Conservation (phyloP, 176 grass and related monocot genomes). For the Musa beccarii region DNA sequence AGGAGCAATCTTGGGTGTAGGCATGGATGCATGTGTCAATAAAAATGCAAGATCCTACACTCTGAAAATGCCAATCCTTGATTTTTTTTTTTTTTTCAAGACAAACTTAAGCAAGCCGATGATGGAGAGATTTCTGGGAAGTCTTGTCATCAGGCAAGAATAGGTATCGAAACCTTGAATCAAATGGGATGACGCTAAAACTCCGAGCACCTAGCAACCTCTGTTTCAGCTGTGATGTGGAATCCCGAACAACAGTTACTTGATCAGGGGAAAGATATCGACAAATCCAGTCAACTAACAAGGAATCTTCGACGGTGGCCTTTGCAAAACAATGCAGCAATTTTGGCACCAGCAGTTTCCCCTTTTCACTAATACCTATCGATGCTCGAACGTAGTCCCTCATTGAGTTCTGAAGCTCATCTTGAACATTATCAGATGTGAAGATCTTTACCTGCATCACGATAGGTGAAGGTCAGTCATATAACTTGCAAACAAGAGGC, state of each 20-base stretch:
- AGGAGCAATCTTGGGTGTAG: too few species aligned
- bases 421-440: conserved; percentile 48
- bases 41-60: background rate
- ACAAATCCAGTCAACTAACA: conserved; percentile 84
- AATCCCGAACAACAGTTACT: conserved; percentile 45
- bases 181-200: conserved; percentile 46
- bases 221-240: conserved; percentile 52
- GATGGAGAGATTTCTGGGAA: conserved; percentile 7
- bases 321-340: conserved; percentile 78
- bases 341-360: conserved; percentile 84
- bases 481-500: too few species aligned
- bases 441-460: conserved; percentile 69
- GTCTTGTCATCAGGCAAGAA: conserved; percentile 57
- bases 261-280: conserved; percentile 77
- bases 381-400: conserved; percentile 79
- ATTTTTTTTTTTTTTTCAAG: background rate
- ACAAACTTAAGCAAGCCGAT: background rate
- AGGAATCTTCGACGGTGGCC: conserved; percentile 66
- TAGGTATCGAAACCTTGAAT: conserved; percentile 72
- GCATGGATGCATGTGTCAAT: too few species aligned
- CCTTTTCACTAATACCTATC: conserved; percentile 63
- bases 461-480: background rate
- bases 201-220: conserved; percentile 51
- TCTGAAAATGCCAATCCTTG: background rate
- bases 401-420: conserved; percentile 72